Evolutionary conservation across 441 rosid species (phyloP), one percentile per base, ranked within the genome.

Genomic region (Bocquillonia castaneifolia): DNA sequence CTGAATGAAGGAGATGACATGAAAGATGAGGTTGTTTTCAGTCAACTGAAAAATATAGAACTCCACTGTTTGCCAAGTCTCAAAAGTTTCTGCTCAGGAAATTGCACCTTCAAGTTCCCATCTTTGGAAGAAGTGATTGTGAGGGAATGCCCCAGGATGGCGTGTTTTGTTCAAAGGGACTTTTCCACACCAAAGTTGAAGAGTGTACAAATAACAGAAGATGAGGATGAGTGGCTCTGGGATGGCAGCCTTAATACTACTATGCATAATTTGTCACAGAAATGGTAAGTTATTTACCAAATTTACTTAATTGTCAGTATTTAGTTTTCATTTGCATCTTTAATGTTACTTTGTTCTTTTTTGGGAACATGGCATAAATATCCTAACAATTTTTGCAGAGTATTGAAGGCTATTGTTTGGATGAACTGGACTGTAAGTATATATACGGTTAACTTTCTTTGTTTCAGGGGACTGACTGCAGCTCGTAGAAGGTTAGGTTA

Each of bases 101-200:
- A 6, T 36, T 59, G 32, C 60, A 25, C 26, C 36, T 26, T 78
- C 59, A 58, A 26, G 5, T 74, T 78, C 17, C 74, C 79, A 6
- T 40, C 42, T 22, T 23, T 78, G 58, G 17, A 0, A 17, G 10
- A 37, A 1, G 34, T 69, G 20, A 1, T 0, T 7, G 71, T 74
- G 59, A 45, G 2, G 5, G 7, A 55, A 14, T 74, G 78, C 52
- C 78, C 74, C 10, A 55, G 71, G 28, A 68, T 78, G 69, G 39
- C 48, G 31, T 25, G 32, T 31, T 74, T 71, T 48, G 61, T 58
- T 3, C 3, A 5, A 10, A 69, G 77, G 23, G 44, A 10, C 1
- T 6, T 34, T 6, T 45, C 22, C 20, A 47, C 70, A 1, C 69
- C 63, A 15, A 40, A 1, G 32, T 39, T 71, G 15, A 0, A 31